Percentiles rank a stretch among this genome's conserved stretches.
These are phyloP conservation scores for Trichoderma parareesei DNA, from an alignment of 495 filamentous ascomycete genomes.

Conservation along the genomic window DNA sequence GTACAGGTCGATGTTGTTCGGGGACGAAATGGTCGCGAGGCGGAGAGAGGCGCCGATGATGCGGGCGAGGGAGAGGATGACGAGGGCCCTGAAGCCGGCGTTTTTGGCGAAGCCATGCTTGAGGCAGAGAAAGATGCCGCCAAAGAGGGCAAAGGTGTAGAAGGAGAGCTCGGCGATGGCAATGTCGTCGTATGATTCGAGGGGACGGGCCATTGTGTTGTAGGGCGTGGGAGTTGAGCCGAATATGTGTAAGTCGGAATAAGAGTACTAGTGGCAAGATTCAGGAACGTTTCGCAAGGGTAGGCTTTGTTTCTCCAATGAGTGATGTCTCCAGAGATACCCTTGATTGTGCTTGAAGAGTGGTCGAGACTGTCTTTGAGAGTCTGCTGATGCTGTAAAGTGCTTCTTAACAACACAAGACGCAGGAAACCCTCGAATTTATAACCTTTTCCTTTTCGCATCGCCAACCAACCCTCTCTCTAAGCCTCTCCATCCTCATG, in stretches of 20 bases:
- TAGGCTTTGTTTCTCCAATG: no score
- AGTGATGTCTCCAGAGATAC: no score
- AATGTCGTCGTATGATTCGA: slow-evolving; percentile 15
- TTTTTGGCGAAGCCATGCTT: slow-evolving; percentile 27
- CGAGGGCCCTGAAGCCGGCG: slow-evolving; percentile 27
- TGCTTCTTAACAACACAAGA: no score
- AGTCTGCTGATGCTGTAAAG: neutral
- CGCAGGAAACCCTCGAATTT: neutral
- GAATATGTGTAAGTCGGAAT: neutral
- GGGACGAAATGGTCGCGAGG: slow-evolving; percentile 27
- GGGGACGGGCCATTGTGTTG: neutral
- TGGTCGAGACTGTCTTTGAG: neutral
- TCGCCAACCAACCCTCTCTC: neutral
- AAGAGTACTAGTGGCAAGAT: neutral
- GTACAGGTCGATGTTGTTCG: slow-evolving; percentile 21
- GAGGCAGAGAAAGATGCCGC: slow-evolving; percentile 22
- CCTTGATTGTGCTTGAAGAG: no score
- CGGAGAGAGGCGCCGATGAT: slow-evolving; percentile 25
- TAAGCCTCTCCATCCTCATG: neutral
- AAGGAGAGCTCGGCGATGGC: slow-evolving; percentile 27
- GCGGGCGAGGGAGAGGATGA: slow-evolving; percentile 28
- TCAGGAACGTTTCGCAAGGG: neutral
- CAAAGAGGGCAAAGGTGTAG: slow-evolving; percentile 21
- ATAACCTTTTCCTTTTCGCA: neutral
- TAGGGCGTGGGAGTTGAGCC: neutral